phyloP scores from a whole-genome alignment of 352 stramenopile genomes.

The Globisporangium carolinianum region DNA sequence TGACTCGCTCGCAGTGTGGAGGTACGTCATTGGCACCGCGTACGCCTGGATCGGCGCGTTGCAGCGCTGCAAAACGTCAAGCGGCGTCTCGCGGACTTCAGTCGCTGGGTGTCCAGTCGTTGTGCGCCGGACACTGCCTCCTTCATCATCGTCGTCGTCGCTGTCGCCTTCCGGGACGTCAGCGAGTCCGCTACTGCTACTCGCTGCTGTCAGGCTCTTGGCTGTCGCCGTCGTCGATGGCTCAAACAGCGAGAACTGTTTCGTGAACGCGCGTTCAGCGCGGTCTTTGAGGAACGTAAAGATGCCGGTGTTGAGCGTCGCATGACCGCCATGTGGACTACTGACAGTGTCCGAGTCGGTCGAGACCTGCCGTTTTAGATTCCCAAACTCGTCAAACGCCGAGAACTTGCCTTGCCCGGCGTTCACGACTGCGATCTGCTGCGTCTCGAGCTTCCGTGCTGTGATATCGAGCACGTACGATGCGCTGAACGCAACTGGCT shows the following conservation, averaged over 20 bases:
- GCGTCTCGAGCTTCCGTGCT: conserved; percentile 51
- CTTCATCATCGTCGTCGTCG: conserved; percentile 22
- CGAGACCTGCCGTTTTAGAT: conserved; percentile 50
- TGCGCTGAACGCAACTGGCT: conserved; percentile 42
- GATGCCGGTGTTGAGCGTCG: conserved; percentile 56
- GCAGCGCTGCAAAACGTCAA: conserved; percentile 40
- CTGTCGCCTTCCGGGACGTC: conserved; percentile 43
- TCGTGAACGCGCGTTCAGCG: conserved; percentile 54
- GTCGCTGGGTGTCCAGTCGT: conserved; percentile 3
- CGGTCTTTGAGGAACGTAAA: conserved; percentile 76
- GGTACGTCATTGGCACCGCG: conserved; percentile 44
- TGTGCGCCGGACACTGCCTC: background rate
- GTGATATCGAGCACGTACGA: conserved; percentile 70
- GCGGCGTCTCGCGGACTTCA: conserved; percentile 18
- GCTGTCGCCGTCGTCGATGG: conserved; percentile 17
- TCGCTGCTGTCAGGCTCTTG: conserved; percentile 11
- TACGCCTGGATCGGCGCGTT: conserved; percentile 48
- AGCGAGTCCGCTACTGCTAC: conserved; percentile 10
- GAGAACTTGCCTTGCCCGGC: conserved; percentile 57
- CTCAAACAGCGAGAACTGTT: conserved; percentile 50
- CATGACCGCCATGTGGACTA: background rate
- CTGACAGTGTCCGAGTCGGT: conserved; percentile 4
- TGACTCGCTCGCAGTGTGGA: conserved; percentile 36
- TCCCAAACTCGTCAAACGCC: conserved; percentile 74
- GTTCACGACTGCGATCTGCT: conserved; percentile 45